Base-by-base conservation (phyloP, 2,329 filamentous ascomycete genomes). In the Didymella lethalis region DNA sequence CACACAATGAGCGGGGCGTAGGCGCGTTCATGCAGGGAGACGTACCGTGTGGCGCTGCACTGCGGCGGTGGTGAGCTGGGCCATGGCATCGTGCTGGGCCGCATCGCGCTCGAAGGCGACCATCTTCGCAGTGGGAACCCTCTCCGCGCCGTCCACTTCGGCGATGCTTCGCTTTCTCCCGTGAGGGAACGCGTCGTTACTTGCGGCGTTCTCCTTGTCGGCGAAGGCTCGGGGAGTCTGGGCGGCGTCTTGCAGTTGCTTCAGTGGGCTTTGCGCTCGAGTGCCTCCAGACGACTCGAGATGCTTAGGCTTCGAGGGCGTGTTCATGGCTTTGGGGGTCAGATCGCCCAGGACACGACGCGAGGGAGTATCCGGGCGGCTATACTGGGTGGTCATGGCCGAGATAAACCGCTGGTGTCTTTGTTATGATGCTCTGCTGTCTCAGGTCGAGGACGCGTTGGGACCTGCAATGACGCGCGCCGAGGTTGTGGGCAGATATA, bases 321-420 rank as follows among this genome's bases (percentile, higher is more conserved):
- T 71, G 59, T 77, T 77, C 47, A 72, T 65, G 45, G 74, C 68
- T 55, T 66, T 72, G 34, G 74, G 68, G 2, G 74, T 68, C 46
- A 78, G 58, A 29, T 77, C 70, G 20, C 75, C 75, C 5, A 78
- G 66, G 2, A 70, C 72, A 65, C 74, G 74, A 67, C 76, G 69
- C 44, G 67, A 69, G 14, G 73, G 63, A 36, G 66, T 69, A 45
- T 73, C 72, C 20, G 68, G 62, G 25, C 72, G 70, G 32, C 60
- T 76, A 48, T 71, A 61, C 41, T 63, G 51, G 51, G 68, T 52
- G 23, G 69, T 54, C 69, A 74, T 73, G 43, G 57, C 61, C 26
- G 59, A 46, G 28, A 40, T 36, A 49, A 20, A n/a, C 38, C 53
- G 55, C 43, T 43, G 50, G 54, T 50, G 57, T 47, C 61, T 67